Percentiles rank a stretch among this genome's conserved stretches.
These are phyloP conservation scores for Bathelium albidoporum DNA, from an alignment of 495 filamentous ascomycete species.

Conservation along the genomic window DNA sequence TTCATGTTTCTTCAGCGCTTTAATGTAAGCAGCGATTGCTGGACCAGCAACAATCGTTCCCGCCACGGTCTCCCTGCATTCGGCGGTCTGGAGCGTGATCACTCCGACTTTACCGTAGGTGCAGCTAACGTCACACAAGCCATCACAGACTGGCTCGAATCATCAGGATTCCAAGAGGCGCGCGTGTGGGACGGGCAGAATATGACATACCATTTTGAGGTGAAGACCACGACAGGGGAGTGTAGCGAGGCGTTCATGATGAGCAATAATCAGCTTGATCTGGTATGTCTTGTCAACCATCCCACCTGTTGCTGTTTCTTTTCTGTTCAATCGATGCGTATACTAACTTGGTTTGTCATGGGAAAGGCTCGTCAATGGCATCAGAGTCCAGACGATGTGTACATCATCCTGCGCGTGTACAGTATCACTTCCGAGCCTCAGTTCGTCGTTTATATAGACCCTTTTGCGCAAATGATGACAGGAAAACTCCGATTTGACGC, in stretches of 20 bases:
- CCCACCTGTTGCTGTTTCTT: neutral
- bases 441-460: slow-evolving; percentile 8
- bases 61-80: slow-evolving; percentile 1
- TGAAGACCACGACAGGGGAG: slow-evolving; percentile 11
- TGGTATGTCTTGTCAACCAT: neutral
- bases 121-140: neutral
- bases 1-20: slow-evolving; percentile 8
- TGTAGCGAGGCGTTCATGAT: slow-evolving; percentile 12
- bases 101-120: slow-evolving; percentile 11
- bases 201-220: slow-evolving; percentile 12
- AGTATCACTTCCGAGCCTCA: neutral
- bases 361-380: slow-evolving; percentile 11
- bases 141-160: slow-evolving; percentile 9
- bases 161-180: neutral
- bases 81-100: neutral
- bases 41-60: slow-evolving; percentile 9
- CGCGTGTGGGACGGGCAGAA: neutral
- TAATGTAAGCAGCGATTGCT: slow-evolving; percentile 1
- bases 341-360: slow-evolving; percentile 2
- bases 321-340: neutral
- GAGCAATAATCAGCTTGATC: slow-evolving; percentile 8
- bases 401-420: slow-evolving; percentile 14
- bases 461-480: neutral
- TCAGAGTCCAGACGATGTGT: slow-evolving; percentile 8
- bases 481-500: slow-evolving; percentile 4